Base-by-base conservation (phyloP, 805 yeast species). In the Zygosaccharomyces siamensis region DNA sequence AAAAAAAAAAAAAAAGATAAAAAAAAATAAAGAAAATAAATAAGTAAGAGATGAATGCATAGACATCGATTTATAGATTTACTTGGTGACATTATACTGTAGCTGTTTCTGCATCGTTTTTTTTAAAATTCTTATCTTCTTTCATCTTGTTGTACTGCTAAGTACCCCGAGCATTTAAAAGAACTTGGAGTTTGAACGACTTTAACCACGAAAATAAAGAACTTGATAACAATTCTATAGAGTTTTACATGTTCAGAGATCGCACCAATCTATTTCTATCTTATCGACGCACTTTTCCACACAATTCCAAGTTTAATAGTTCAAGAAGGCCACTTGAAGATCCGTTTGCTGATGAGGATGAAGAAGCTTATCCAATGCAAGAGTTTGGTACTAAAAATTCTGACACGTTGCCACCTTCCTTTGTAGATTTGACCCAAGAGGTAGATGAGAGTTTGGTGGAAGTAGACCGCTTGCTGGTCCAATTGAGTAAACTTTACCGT, bases 181-280 rank as follows among this genome's bases (percentile, higher is more conserved):
- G 28, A 28, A 36, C 33, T 12, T 24, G 10, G 30, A 41, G 36
- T 20, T 41, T 14, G 16, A 32, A 8, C 35, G 30, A 28, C 44
- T 41, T 27, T 41, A 7, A 30, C 23, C 16, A 30, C 44, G 20
- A 18, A 41, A 41, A 33, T 33, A 33, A 33, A 16, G 37, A 11
- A 8, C 7, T 4, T 21, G 6, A 16, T 8, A 10, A 18, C 20
- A n/a, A 4, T 4, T 33, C 7, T 3, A 33, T 14, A 8, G 16
- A 16, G 20, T 33, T 14, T 14, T 8, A 6, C 46, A 89, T 92
- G 97, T 87, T 86, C 62, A 77, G 98, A 65, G 98, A 93, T 69
- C 76, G 97, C 65, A 93, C 99, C n/a, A 92, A 90, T 62, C 75
- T 92, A 55, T 92, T 76, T 67, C 72, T 89, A 20, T 89, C 97